phyloP scores from a whole-genome alignment of 305 asterid species.

The Euphrasia arctica region DNA sequence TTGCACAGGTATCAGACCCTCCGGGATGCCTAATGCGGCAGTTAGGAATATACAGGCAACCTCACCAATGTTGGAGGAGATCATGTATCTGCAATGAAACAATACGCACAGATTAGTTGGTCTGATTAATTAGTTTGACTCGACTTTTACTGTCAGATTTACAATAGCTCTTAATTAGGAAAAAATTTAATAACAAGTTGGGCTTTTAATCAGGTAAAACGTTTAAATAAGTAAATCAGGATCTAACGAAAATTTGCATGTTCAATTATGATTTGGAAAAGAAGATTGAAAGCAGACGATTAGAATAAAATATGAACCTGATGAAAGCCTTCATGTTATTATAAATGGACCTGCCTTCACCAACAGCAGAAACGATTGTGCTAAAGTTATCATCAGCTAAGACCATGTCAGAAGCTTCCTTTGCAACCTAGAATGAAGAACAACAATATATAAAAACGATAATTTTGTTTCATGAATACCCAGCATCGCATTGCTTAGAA shows the following conservation, averaged over 20 bases:
- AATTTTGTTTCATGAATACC: slow-evolving; percentile 7
- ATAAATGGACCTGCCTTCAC: slow-evolving; percentile 99
- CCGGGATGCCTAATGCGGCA: slow-evolving; percentile 95
- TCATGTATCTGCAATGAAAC: slow-evolving; percentile 71
- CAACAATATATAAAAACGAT: slow-evolving; percentile 9
- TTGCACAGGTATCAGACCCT: slow-evolving; percentile 96
- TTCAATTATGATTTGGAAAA: not conserved
- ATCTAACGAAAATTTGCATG: not conserved
- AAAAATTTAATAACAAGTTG: slow-evolving; percentile 6
- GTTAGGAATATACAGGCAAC: slow-evolving; percentile 91
- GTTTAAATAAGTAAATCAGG: too few relatives aligned
- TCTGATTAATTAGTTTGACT: not conserved
- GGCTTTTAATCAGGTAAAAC: too few relatives aligned
- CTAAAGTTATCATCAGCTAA: slow-evolving; percentile 98
- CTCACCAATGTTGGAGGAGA: slow-evolving; percentile 95
- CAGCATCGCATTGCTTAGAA: slow-evolving; percentile 4
- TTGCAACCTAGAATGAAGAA: slow-evolving; percentile 69
- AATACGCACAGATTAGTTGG: slow-evolving; percentile 3
- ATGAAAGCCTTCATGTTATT: slow-evolving; percentile 99
- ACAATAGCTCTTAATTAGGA: slow-evolving; percentile 5
- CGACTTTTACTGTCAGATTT: slow-evolving; percentile 9
- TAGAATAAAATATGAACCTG: slow-evolving; percentile 50
- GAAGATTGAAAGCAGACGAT: slow-evolving; percentile 12
- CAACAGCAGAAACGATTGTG: slow-evolving; percentile 96
- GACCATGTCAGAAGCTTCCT: slow-evolving; percentile 99